phyloP scores from a whole-genome alignment of 2,329 filamentous ascomycete genomes.

The Fusarium virguliforme region DNA sequence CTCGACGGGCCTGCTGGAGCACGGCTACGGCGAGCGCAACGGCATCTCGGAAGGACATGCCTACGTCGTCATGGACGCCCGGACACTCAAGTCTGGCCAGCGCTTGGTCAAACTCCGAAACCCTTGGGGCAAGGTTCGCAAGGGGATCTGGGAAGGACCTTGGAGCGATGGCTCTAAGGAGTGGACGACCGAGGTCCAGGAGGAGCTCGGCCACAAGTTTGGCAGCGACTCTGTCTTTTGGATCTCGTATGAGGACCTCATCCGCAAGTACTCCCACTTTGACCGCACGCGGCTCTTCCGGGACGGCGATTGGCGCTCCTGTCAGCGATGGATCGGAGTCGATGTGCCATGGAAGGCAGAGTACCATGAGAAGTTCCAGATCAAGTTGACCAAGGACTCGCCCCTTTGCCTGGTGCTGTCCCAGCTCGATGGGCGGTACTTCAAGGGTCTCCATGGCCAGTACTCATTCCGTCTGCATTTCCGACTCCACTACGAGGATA shows the following conservation, averaged over 20 bases:
- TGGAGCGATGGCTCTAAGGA: conserved; percentile 75
- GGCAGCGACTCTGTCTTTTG: conserved; percentile 76
- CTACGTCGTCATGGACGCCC: conserved; percentile 74
- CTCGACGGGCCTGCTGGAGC: conserved; percentile 74
- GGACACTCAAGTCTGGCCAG: conserved; percentile 67
- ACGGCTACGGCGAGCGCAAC: conserved; percentile 73
- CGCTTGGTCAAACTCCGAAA: conserved; percentile 73
- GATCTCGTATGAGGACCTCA: conserved; percentile 75
- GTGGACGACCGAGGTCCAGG: conserved; percentile 72
- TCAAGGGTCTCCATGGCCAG: conserved; percentile 73
- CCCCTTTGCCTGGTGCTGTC: conserved; percentile 73
- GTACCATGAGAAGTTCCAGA: conserved; percentile 74
- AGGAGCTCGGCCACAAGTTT: conserved; percentile 72
- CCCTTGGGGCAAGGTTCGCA: conserved; percentile 73
- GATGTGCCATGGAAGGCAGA: conserved; percentile 75
- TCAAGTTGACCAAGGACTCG: conserved; percentile 70
- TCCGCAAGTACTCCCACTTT: conserved; percentile 74
- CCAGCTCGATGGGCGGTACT: conserved; percentile 75
- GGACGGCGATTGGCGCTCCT: conserved; percentile 70
- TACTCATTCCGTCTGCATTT: conserved; percentile 68
- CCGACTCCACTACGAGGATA: conserved; percentile 66
- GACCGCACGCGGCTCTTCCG: conserved; percentile 75
- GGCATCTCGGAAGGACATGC: conserved; percentile 73
- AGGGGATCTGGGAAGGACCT: conserved; percentile 72
- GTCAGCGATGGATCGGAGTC: conserved; percentile 74